Percentiles rank a stretch among this genome's conserved stretches.
Evolutionary conservation across 345 rosid genomes (phyloP).

Genomic region (Bruguiera parviflora): DNA sequence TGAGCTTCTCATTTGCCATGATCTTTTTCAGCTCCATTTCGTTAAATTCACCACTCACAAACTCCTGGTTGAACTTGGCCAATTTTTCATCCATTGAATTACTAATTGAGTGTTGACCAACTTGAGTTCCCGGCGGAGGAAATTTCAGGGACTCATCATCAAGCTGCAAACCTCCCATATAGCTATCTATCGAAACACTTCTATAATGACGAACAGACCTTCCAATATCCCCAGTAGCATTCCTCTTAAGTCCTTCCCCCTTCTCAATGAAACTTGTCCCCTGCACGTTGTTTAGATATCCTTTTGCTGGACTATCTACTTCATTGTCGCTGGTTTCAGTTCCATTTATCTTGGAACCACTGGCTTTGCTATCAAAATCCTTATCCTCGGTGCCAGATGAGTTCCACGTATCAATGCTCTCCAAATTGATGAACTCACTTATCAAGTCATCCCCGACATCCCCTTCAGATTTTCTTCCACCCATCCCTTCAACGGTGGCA

Average conservation of each 20-base stretch:
- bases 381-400: conserved; percentile 2
- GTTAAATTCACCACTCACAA: not conserved
- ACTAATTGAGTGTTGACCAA: not conserved
- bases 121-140: not conserved
- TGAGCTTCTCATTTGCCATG: not conserved
- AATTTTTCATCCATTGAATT: not conserved
- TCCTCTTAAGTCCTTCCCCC: not conserved
- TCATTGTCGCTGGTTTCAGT: not conserved
- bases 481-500: not conserved
- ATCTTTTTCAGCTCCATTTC: conserved; percentile 2
- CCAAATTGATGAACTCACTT: not conserved
- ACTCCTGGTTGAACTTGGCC: not conserved
- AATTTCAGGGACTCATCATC: not conserved
- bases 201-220: not conserved
- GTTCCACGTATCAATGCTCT: conserved; percentile 1
- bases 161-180: not conserved
- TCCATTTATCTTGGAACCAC: not conserved
- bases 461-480: not conserved
- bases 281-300: not conserved
- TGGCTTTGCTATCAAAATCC: conserved; percentile 3
- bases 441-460: not conserved
- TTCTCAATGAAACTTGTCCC: not conserved
- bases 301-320: not conserved
- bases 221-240: not conserved
- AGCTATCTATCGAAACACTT: not conserved